These are phyloP conservation scores for Agapanthus africanus DNA, from an alignment of 106 monocot species.

Conservation along the genomic window DNA sequence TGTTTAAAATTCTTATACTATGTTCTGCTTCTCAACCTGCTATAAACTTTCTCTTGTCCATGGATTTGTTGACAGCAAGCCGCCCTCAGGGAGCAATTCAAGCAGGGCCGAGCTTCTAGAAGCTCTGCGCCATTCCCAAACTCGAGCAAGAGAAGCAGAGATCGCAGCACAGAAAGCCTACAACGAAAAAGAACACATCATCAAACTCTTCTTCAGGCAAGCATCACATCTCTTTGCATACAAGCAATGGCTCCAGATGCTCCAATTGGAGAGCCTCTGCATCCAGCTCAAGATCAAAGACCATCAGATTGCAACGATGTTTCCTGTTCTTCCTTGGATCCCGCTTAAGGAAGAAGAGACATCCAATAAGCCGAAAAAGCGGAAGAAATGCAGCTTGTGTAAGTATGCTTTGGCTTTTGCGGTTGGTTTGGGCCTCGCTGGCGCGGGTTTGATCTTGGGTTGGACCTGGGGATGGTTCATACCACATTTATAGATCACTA, in stretches of 20 bases:
- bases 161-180: conserved; percentile 74
- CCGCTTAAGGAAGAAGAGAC: conserved; percentile 9
- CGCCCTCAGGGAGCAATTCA: conserved; percentile 16
- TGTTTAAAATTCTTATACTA: too few relatives aligned
- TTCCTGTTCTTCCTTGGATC: conserved; percentile 52
- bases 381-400: conserved; percentile 38
- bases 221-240: conserved; percentile 86
- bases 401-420: conserved; percentile 44
- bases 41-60: background rate
- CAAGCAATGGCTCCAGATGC: conserved; percentile 81
- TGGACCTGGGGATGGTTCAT: conserved; percentile 22
- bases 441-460: conserved; percentile 73
- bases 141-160: conserved; percentile 85
- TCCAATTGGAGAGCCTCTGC: conserved; percentile 69
- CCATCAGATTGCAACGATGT: conserved; percentile 40
- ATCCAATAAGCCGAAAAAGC: conserved; percentile 21
- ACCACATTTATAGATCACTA: background rate
- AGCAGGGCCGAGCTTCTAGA: conserved; percentile 58
- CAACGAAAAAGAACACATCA: conserved; percentile 67
- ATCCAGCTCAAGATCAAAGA: conserved; percentile 74
- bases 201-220: conserved; percentile 74
- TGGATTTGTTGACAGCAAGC: background rate
- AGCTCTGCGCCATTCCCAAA: conserved; percentile 80
- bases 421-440: conserved; percentile 58
- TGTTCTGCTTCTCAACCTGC: background rate